Percentiles rank a stretch among this genome's conserved stretches.
Conservation (phyloP, 1,284 basidiomycete species). For the Moesziomyces globuligerus region DNA sequence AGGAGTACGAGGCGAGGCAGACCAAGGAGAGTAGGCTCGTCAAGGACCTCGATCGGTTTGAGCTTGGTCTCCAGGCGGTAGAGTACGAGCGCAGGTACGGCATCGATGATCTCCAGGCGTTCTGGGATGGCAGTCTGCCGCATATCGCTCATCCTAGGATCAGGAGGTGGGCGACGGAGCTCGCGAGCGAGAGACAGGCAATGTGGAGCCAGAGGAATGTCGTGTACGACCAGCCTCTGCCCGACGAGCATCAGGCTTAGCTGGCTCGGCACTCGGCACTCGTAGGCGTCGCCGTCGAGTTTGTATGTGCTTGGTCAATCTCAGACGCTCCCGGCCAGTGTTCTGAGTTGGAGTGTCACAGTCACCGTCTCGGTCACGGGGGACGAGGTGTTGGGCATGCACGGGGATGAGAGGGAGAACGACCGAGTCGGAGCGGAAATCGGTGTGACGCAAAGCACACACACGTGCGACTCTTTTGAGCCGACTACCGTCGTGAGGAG, state of each 20-base stretch:
- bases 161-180: slow-evolving; percentile 44
- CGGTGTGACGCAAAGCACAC: too few species aligned
- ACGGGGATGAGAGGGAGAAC: too few species aligned
- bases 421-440: background rate
- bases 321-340: too few species aligned
- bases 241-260: background rate
- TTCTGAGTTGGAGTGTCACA: too few species aligned
- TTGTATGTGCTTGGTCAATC: too few species aligned
- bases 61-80: slow-evolving; percentile 79
- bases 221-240: slow-evolving; percentile 26
- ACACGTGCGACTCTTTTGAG: too few species aligned
- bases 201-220: slow-evolving; percentile 46
- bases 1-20: slow-evolving; percentile 89
- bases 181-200: slow-evolving; percentile 45
- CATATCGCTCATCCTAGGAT: slow-evolving; percentile 52
- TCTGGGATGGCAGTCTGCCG: slow-evolving; percentile 49
- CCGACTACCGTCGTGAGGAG: too few species aligned
- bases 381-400: too few species aligned
- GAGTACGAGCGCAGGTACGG: slow-evolving; percentile 68
- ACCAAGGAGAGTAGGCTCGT: slow-evolving; percentile 88
- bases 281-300: too few species aligned
- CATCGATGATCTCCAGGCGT: slow-evolving; percentile 63
- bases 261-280: too few species aligned
- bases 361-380: too few species aligned
- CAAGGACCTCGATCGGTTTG: slow-evolving; percentile 94